These are phyloP conservation scores for Zea mays DNA, from an alignment of 176 grass and related monocot species.

Conservation along the genomic window DNA sequence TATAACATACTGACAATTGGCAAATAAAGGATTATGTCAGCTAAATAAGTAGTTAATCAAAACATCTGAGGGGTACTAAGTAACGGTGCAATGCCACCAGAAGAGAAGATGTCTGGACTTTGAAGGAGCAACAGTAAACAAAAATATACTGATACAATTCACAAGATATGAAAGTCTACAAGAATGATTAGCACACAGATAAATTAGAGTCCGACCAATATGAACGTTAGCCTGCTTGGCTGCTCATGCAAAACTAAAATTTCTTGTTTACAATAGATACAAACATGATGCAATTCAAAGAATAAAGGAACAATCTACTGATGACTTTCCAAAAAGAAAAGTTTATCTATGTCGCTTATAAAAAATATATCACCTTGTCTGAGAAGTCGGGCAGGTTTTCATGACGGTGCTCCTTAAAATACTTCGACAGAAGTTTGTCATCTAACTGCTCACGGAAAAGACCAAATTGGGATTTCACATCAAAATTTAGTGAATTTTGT, in stretches of 20 bases:
- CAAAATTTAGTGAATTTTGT: background rate
- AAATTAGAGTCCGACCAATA: background rate
- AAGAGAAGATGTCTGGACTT: background rate
- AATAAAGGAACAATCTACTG: background rate
- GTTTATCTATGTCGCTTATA: background rate
- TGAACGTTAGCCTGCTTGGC: background rate
- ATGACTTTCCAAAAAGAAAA: slow-evolving; percentile 14
- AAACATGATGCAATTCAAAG: background rate
- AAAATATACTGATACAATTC: background rate
- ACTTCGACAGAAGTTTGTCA: slow-evolving; percentile 68
- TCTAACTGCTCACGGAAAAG: slow-evolving; percentile 67
- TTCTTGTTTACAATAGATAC: background rate
- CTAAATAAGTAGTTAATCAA: background rate
- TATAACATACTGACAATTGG: slow-evolving; percentile 93
- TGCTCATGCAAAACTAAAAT: background rate
- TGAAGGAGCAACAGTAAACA: slow-evolving; percentile 7
- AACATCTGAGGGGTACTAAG: slow-evolving; percentile 4
- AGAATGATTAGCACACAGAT: slow-evolving; percentile 2
- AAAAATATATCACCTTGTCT: slow-evolving; percentile 65
- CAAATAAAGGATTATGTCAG: slow-evolving; percentile 37
- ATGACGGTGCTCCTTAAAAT: slow-evolving; percentile 90
- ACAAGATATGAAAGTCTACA: slow-evolving; percentile 22
- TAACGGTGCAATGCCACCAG: background rate
- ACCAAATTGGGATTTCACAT: slow-evolving; percentile 1
- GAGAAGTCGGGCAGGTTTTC: slow-evolving; percentile 86